These are phyloP conservation scores for Aspergillus ruber DNA, from an alignment of 2,329 filamentous ascomycete species.

Conservation along the genomic window DNA sequence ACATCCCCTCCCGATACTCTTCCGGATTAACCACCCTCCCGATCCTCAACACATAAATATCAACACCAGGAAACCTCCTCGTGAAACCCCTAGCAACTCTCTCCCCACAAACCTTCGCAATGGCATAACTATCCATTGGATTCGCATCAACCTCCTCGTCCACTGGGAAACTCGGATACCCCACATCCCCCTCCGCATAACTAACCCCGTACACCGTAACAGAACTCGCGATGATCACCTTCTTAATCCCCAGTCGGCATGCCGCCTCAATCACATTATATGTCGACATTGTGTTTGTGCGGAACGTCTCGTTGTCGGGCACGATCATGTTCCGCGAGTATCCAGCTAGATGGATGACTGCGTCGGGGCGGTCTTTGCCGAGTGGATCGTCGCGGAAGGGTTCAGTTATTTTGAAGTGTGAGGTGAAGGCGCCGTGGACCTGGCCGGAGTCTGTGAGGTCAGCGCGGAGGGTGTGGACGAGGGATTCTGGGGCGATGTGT, in stretches of 20 bases:
- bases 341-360: conserved; percentile 57
- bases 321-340: conserved; percentile 57
- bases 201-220: conserved; percentile 58
- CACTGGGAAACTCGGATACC: conserved; percentile 54
- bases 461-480: conserved; percentile 49
- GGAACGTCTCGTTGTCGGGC: conserved; percentile 55
- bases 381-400: conserved; percentile 31
- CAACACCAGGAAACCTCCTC: conserved; percentile 43
- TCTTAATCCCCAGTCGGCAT: conserved; percentile 55
- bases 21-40: conserved; percentile 58
- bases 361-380: conserved; percentile 43
- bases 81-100: conserved; percentile 52
- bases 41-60: conserved; percentile 57
- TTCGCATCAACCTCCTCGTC: conserved; percentile 55
- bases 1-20: conserved; percentile 49
- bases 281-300: conserved; percentile 49
- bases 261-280: conserved; percentile 61
- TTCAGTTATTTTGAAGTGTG: conserved; percentile 49
- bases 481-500: conserved; percentile 21
- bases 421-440: conserved; percentile 51
- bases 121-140: conserved; percentile 57
- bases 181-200: conserved; percentile 53
- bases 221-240: conserved; percentile 55
- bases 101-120: conserved; percentile 56
- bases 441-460: conserved; percentile 52